These are phyloP conservation scores for Alternaria sp. DNA, from an alignment of 2,329 filamentous ascomycete genomes.

Conservation along the genomic window DNA sequence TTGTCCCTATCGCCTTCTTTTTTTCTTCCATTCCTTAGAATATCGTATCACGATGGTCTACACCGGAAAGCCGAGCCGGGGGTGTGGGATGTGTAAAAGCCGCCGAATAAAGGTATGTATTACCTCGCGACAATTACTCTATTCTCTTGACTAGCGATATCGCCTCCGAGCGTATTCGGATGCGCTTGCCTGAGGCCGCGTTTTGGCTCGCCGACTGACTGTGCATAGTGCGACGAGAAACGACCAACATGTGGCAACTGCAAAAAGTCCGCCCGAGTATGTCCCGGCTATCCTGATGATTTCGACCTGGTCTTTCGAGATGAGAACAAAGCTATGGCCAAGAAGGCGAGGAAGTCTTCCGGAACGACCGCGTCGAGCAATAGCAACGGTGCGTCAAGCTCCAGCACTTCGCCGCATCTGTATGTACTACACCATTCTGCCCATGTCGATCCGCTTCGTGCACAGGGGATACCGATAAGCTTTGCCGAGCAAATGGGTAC, in stretches of 20 bases:
- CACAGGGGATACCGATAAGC: not conserved
- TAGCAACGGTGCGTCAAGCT: conserved; percentile 26
- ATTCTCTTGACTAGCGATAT: conserved; percentile 3
- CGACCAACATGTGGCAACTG: conserved; percentile 46
- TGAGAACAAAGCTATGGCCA: conserved; percentile 72
- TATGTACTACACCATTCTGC: conserved; percentile 25
- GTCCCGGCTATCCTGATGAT: conserved; percentile 61
- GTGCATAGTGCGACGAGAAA: conserved; percentile 44
- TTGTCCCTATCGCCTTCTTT: conserved; percentile 3
- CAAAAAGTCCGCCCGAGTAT: conserved; percentile 40
- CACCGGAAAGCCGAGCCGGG: conserved; percentile 54
- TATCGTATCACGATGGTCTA: conserved; percentile 45
- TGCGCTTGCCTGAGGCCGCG: not conserved
- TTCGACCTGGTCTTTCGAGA: conserved; percentile 76
- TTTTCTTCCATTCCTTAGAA: conserved; percentile 18
- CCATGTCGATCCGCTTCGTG: not conserved
- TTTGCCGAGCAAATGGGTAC: not conserved
- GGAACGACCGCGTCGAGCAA: conserved; percentile 23
- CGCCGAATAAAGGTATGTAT: conserved; percentile 72
- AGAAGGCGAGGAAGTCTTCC: conserved; percentile 61
- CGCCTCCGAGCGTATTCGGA: not conserved
- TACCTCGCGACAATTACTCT: conserved; percentile 4
- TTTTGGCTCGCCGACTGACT: conserved; percentile 6
- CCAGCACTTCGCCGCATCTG: conserved; percentile 40
- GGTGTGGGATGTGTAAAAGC: conserved; percentile 77